A percentile compares a stretch with the other conserved stretches of the same genome.
phyloP scores from a whole-genome alignment of 2,329 filamentous ascomycete species.

The Aphanoascus verrucosus region DNA sequence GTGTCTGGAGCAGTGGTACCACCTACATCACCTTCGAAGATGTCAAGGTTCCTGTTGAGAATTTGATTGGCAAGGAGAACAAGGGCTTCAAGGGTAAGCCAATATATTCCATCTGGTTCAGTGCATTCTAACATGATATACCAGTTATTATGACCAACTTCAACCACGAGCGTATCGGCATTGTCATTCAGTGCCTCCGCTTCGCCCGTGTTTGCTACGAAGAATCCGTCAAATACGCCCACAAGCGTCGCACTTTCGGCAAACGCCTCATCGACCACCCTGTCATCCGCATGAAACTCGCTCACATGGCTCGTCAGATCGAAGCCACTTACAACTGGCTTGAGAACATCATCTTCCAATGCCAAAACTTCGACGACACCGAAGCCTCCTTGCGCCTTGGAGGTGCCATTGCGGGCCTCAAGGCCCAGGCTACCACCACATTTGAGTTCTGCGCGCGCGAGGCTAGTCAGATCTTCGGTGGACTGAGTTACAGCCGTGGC shows the following conservation, averaged over 20 bases:
- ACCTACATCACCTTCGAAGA: constrained; percentile 98
- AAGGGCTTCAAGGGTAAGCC: constrained; percentile 73
- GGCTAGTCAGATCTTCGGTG: constrained; percentile 94
- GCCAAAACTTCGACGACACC: constrained; percentile 80
- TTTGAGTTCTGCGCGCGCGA: constrained; percentile 98
- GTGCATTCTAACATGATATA: constrained; percentile 7
- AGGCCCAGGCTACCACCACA: constrained; percentile 85
- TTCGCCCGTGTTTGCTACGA: constrained; percentile 97
- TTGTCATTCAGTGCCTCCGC: constrained; percentile 93
- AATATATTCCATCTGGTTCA: background rate
- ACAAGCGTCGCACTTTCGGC: constrained; percentile 94
- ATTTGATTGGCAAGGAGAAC: constrained; percentile 95
- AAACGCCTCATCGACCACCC: constrained; percentile 94
- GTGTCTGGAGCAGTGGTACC: constrained; percentile 88
- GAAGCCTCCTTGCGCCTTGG: constrained; percentile 95
- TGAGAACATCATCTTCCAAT: constrained; percentile 90
- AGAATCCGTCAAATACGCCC: constrained; percentile 89
- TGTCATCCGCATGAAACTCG: constrained; percentile 93
- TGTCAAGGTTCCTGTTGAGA: constrained; percentile 98
- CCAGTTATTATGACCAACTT: constrained; percentile 97
- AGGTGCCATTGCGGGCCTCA: constrained; percentile 83
- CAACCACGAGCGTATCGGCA: constrained; percentile 97
- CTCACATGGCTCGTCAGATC: constrained; percentile 96
- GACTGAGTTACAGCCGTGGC: constrained; percentile 79
- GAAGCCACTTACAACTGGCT: constrained; percentile 96